phyloP scores from a whole-genome alignment of 148 eudicot species.

The Drosera capensis region DNA sequence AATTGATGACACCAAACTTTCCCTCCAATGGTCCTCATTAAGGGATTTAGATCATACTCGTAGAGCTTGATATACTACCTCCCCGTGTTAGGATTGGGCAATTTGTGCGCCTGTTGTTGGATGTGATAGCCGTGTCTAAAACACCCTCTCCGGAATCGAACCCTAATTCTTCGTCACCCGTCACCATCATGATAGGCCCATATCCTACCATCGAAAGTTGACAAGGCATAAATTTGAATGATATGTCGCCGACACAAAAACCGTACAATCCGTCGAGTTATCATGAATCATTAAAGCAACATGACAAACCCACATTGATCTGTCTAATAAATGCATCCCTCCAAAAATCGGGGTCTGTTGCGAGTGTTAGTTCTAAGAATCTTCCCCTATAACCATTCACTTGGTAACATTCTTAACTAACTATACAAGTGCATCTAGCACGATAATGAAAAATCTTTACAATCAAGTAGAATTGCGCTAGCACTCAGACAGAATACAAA shows the following conservation, averaged over 20 bases:
- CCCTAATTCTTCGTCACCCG: slow-evolving; percentile 11
- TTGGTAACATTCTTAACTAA: too few species aligned
- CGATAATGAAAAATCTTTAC: too few species aligned
- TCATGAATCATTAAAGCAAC: slow-evolving; percentile 15
- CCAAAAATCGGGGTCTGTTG: slow-evolving; percentile 3
- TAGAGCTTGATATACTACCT: slow-evolving; percentile 8
- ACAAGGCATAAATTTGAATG: slow-evolving; percentile 9
- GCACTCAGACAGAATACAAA: too few species aligned
- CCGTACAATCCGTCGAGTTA: slow-evolving; percentile 9
- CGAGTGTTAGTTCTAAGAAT: slow-evolving; percentile 11
- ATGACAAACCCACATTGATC: slow-evolving; percentile 4
- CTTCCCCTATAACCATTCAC: too few species aligned
- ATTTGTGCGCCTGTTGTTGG: background rate
- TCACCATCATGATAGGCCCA: slow-evolving; percentile 12
- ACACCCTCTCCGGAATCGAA: slow-evolving; percentile 10
- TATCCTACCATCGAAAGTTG: slow-evolving; percentile 14
- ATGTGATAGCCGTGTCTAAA: slow-evolving; percentile 4
- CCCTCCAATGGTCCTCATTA: slow-evolving; percentile 9
- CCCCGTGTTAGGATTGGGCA: slow-evolving; percentile 1
- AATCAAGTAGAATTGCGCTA: too few species aligned
- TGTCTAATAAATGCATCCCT: slow-evolving; percentile 1
- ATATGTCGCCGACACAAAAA: background rate
- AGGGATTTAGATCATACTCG: slow-evolving; percentile 12
- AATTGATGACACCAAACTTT: slow-evolving; percentile 1
- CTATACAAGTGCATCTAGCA: too few species aligned